phyloP scores from a whole-genome alignment of 2,329 filamentous ascomycete genomes.

The Exophiala oligosperma region DNA sequence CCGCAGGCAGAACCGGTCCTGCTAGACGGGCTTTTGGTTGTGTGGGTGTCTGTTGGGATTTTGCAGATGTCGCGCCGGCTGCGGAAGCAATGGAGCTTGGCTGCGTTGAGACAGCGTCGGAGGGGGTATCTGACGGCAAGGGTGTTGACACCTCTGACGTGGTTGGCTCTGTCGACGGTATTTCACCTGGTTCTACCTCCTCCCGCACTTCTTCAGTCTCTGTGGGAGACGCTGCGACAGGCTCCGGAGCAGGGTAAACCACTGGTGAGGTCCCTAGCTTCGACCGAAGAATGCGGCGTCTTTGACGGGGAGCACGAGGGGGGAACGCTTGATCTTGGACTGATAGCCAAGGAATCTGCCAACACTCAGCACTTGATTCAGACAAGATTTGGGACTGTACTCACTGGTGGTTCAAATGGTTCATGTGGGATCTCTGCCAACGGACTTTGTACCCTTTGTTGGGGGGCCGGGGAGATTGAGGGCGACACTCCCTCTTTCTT shows the following conservation, averaged over 20 bases:
- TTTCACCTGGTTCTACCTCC: slow-evolving; percentile 21
- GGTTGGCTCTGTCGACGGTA: slow-evolving; percentile 12
- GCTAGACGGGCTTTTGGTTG: slow-evolving; percentile 36
- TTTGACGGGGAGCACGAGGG: slow-evolving; percentile 48
- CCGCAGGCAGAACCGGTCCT: slow-evolving; percentile 51
- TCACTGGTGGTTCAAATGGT: slow-evolving; percentile 53
- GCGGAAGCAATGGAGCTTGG: slow-evolving; percentile 58
- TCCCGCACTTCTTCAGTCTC: slow-evolving; percentile 25
- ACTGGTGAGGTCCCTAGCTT: slow-evolving; percentile 37
- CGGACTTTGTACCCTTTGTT: slow-evolving; percentile 31
- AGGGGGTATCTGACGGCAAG: slow-evolving; percentile 58
- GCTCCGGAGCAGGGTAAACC: slow-evolving; percentile 54
- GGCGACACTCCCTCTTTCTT: slow-evolving; percentile 26
- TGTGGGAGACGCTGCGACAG: slow-evolving; percentile 29
- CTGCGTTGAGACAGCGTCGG: slow-evolving; percentile 56
- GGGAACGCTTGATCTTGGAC: slow-evolving; percentile 57
- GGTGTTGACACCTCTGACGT: slow-evolving; percentile 55
- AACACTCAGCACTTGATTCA: slow-evolving; percentile 8
- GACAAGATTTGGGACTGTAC: slow-evolving; percentile 20
- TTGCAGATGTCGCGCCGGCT: slow-evolving; percentile 35
- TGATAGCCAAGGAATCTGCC: slow-evolving; percentile 61
- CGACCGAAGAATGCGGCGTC: slow-evolving; percentile 42
- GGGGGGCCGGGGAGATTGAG: slow-evolving; percentile 34
- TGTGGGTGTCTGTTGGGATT: slow-evolving; percentile 28
- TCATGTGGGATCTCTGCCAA: slow-evolving; percentile 31